Conservation (phyloP, 768 basidiomycete species). For the Mycena kentingensis region DNA sequence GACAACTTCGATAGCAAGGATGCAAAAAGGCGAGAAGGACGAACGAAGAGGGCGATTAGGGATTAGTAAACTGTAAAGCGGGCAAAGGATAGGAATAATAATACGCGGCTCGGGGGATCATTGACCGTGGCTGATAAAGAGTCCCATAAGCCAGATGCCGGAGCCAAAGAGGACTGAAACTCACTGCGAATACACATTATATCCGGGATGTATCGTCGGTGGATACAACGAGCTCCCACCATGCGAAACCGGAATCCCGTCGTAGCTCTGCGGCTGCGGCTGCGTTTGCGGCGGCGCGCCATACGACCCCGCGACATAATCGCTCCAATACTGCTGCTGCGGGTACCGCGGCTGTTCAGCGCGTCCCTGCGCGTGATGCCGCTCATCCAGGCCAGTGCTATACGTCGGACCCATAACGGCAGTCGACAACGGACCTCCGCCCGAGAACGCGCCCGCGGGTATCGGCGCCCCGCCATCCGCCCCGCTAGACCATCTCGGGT, state of each 20-base stretch:
- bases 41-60: too few species aligned
- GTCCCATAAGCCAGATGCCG: too few species aligned
- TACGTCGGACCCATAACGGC: constrained; percentile 75
- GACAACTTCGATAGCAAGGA: too few species aligned
- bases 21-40: too few species aligned
- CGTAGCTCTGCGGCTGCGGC: not conserved
- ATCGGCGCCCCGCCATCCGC: constrained; percentile 26
- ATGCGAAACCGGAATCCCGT: not conserved
- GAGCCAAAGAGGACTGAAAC: too few species aligned
- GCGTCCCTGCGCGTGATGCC: constrained; percentile 18
- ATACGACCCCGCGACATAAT: constrained; percentile 47
- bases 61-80: too few species aligned
- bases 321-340: constrained; percentile 55
- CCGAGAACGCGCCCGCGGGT: constrained; percentile 38
- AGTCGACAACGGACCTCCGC: constrained; percentile 54
- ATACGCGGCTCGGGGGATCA: too few species aligned
- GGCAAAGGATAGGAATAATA: too few species aligned
- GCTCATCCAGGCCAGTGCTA: constrained; percentile 69
- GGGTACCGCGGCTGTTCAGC: constrained; percentile 21
- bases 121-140: too few species aligned
- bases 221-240: not conserved
- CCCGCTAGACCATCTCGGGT: constrained; percentile 48
- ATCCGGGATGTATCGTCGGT: not conserved
- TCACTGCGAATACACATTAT: not conserved
- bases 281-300: constrained; percentile 33